phyloP scores from a whole-genome alignment of 345 rosid genomes.

The Melaleuca quinquenervia region DNA sequence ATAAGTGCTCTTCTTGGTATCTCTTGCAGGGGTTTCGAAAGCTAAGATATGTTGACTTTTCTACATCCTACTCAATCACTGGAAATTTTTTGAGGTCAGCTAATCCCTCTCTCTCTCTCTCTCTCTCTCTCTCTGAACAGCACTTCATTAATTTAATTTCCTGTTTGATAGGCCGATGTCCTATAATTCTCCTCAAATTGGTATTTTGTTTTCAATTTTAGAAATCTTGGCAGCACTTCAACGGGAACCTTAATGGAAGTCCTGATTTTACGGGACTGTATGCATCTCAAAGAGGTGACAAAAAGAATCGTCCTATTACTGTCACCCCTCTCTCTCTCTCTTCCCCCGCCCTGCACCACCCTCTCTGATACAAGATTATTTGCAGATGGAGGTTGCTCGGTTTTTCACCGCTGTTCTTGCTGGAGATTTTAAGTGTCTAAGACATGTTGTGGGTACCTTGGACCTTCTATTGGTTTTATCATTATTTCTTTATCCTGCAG shows the following conservation, averaged over 20 bases:
- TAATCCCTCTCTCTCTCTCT: not conserved
- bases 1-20: not conserved
- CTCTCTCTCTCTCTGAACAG: not conserved
- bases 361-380: not conserved
- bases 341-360: not conserved
- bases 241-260: conserved; percentile 55
- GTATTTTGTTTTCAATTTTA: not conserved
- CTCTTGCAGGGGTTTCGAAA: conserved; percentile 51
- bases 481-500: not conserved
- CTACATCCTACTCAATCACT: conserved; percentile 53
- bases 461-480: not conserved
- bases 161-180: not conserved
- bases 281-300: conserved; percentile 65
- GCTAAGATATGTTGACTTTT: conserved; percentile 62
- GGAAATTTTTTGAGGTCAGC: conserved; percentile 74
- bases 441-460: conserved; percentile 45
- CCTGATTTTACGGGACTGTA: conserved; percentile 68
- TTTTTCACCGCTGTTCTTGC: conserved; percentile 44
- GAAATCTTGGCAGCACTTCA: conserved; percentile 50
- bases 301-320: not conserved
- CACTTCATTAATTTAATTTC: not conserved
- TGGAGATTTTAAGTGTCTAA: conserved; percentile 63
- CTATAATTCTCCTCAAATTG: not conserved
- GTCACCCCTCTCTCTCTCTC: not conserved
- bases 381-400: conserved; percentile 65